A percentile compares a stretch with the other conserved stretches of the same genome.
Conservation (phyloP, 2,329 filamentous ascomycete genomes). For the Hypoxylon sp. region DNA sequence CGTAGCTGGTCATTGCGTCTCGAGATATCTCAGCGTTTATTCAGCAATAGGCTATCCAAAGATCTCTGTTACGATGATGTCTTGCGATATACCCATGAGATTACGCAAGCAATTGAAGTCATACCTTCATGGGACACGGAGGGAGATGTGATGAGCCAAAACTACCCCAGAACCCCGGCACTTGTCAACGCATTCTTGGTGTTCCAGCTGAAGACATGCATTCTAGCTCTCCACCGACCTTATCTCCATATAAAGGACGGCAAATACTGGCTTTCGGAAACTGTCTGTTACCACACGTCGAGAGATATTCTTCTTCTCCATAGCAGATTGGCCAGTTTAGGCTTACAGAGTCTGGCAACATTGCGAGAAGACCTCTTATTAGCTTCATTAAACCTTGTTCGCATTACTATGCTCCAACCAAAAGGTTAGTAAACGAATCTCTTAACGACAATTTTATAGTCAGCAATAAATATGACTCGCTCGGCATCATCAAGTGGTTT, state of each 20-base stretch:
- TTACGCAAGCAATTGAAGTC: slow-evolving; percentile 43
- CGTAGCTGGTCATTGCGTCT: slow-evolving; percentile 46
- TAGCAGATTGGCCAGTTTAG: slow-evolving; percentile 35
- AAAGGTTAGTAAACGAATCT: slow-evolving; percentile 24
- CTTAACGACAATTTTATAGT: not conserved
- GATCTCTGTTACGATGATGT: slow-evolving; percentile 44
- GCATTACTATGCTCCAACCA: slow-evolving; percentile 43
- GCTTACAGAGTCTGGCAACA: slow-evolving; percentile 31
- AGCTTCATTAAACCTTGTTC: slow-evolving; percentile 44
- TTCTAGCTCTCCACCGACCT: slow-evolving; percentile 48
- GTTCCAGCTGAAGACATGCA: slow-evolving; percentile 46
- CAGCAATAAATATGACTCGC: not conserved
- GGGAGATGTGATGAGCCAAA: slow-evolving; percentile 5
- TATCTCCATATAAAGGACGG: slow-evolving; percentile 36
- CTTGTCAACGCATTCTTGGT: slow-evolving; percentile 41
- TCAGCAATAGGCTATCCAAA: slow-evolving; percentile 18
- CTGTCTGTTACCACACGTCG: slow-evolving; percentile 44
- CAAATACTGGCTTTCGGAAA: slow-evolving; percentile 46
- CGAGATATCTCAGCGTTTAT: slow-evolving; percentile 43
- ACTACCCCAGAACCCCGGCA: not conserved
- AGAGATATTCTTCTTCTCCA: slow-evolving; percentile 47
- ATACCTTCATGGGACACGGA: slow-evolving; percentile 41
- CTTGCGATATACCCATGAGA: slow-evolving; percentile 45
- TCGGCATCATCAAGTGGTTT: not conserved
- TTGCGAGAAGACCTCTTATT: slow-evolving; percentile 46